phyloP scores from a whole-genome alignment of 495 filamentous ascomycete species.

The Haplographium delicatum region DNA sequence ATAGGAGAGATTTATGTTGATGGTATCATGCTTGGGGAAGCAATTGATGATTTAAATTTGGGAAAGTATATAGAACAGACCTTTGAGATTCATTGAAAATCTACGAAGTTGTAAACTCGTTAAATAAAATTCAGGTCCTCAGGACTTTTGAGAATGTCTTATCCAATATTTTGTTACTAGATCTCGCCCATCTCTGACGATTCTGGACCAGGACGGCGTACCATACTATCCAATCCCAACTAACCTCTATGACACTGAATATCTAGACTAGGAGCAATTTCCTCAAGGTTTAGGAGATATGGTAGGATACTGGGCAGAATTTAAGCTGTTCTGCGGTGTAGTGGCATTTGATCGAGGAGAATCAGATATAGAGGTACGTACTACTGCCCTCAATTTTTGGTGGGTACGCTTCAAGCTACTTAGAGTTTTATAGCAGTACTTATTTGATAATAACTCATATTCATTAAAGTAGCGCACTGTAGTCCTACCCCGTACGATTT shows the following conservation, averaged over 20 bases:
- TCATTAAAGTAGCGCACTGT: no score
- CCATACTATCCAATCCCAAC: conserved; percentile 12
- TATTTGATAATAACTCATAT: no score
- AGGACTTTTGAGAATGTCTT: neutral
- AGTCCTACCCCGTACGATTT: no score
- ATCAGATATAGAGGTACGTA: neutral
- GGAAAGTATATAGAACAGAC: neutral
- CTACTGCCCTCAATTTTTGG: no score
- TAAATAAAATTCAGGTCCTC: no score
- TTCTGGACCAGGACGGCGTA: neutral
- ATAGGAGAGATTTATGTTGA: neutral
- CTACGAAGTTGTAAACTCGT: no score
- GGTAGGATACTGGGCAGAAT: conserved; percentile 32
- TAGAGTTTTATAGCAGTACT: no score
- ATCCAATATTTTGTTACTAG: neutral
- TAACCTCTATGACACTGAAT: conserved; percentile 22
- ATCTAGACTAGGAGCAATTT: conserved; percentile 24
- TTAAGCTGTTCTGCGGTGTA: conserved; percentile 27
- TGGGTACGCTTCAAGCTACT: no score
- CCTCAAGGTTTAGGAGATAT: conserved; percentile 26
- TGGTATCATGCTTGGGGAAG: neutral
- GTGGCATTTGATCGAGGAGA: conserved; percentile 26
- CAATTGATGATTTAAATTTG: neutral
- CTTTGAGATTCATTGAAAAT: neutral
- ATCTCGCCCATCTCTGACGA: conserved; percentile 14